Evolutionary conservation across 495 filamentous ascomycete genomes (phyloP), one percentile per base, ranked within the genome.

Genomic region (Parachaetomium inaequale): DNA sequence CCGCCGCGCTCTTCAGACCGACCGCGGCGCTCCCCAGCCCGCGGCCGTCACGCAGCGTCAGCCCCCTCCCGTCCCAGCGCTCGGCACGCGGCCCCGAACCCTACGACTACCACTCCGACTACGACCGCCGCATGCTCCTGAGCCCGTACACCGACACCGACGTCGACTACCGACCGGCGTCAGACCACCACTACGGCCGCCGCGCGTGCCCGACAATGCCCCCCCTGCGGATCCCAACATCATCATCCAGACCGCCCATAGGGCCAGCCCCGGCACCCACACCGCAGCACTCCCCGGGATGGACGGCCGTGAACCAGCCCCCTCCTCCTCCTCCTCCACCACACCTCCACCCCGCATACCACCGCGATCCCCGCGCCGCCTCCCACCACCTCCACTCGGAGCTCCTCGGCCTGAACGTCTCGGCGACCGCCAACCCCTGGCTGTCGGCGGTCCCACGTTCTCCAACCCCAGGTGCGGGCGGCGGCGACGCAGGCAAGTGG

Each of bases 401-500:
- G 19, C 29, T 32, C n/a, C 63, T 19, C 17, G 19, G 19, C 5
- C n/a, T 56, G 14, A 51, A 67, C 59, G 61, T 63, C 14, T 21
- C 58, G 3, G 58, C 62, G 8, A 68, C 67, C 1, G 70, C 72
- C 15, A 79, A 74, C 62, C 76, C 78, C 32, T 73, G 75, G 67
- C 68, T 80, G 2, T 78, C 73, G 52, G 77, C 76, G 26, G 68
- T 80, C 51, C 78, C 78, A 23, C 70, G 78, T 40, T 76, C 57
- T 36, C 58, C 50, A n/a, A 54, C 49, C 0, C 49, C 49, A 12
- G 26, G 36, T 11, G 15, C 29, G 4, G 28, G 31, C 40, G 11
- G 40, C 10, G 34, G 26, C 28, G 10, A 26, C 55, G 17, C 53
- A 17, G 29, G 14, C 56, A 38, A 25, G 7, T 50, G 45, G 56